Evolutionary conservation across 1,139 yeast species (phyloP).

Genomic region (Sugiyamaella japonica): DNA sequence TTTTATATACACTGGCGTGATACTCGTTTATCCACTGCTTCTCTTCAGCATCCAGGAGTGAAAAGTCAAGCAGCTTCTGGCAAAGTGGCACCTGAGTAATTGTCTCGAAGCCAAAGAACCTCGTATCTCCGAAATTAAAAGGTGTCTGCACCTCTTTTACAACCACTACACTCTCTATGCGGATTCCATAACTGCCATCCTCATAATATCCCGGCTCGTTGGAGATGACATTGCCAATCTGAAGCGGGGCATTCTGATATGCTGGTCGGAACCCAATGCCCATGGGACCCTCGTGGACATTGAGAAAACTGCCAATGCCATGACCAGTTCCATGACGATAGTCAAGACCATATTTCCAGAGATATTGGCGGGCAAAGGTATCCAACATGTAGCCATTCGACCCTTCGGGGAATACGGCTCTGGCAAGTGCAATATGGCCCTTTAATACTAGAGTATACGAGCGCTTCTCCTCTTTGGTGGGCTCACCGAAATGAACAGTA

Average conservation of each 20-base stretch:
- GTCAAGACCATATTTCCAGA: conserved; percentile 87
- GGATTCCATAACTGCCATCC: conserved; percentile 88
- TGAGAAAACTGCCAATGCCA: conserved; percentile 90
- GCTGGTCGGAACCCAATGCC: conserved; percentile 75
- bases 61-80: conserved; percentile 58
- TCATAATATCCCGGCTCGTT: conserved; percentile 97
- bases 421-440: conserved; percentile 83
- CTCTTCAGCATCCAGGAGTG: conserved; percentile 63
- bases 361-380: conserved; percentile 80
- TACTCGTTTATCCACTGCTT: conserved; percentile 66
- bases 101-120: conserved; percentile 76
- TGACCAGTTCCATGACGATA: conserved; percentile 98
- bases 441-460: conserved; percentile 89
- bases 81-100: conserved; percentile 89
- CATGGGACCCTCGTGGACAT: conserved; percentile 96
- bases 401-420: conserved; percentile 79
- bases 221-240: conserved; percentile 76
- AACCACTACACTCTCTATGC: conserved; percentile 80
- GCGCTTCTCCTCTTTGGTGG: conserved; percentile 63
- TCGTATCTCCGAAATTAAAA: conserved; percentile 50
- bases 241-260: conserved; percentile 44
- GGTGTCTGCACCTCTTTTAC: conserved; percentile 52
- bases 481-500: conserved; percentile 77
- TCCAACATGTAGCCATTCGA: conserved; percentile 85
- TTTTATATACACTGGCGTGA: conserved; percentile 62